Base-by-base conservation (phyloP, 2,329 filamentous ascomycete genomes). In the Aureobasidium pullulans region DNA sequence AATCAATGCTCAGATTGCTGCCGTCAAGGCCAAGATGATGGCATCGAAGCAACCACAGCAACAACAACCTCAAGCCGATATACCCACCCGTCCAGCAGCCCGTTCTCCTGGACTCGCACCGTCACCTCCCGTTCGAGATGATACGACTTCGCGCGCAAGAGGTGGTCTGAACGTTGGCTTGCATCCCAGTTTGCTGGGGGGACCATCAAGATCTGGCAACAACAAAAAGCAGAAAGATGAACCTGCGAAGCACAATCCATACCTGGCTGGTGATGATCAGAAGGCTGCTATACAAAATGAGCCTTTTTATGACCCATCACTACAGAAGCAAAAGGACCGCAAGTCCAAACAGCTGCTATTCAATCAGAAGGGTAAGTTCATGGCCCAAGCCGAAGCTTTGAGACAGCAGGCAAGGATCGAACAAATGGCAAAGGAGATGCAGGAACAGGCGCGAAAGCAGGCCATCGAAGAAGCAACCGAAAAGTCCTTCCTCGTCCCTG, bases 301-400 rank as follows among this genome's bases (percentile, higher is more conserved):
- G 65, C 91, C 92, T 0, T 96, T 96, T 71, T 92, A 88, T 64
- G 90, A 95, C 67, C 80, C 87, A 7, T 86, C 77, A 64, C 73
- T 85, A 11, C 81, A 82, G n/a, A 76, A 80, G 4, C 84, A 87
- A 59, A 79, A 80, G 64, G 76, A 77, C 57, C 82, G 91, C 53
- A 81, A 88, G 63, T 83, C 90, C 10, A 85, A 89, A 61, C 85
- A 89, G 64, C 80, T 99, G 16, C 77, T 90, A 11, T 97, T 99
- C 78, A 96, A 96, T 67, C 86, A 92, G 66, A 95, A 96, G 72
- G 94, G 94, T 57, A 97, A 97, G 80, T 97, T 96, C 69, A 96
- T 97, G 62, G 87, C 91, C 64, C 93, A 97, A 74, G 94, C 89
- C 7, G 93, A 90, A 71, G 92, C 92, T 60, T 77, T 96, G 56